phyloP scores from a whole-genome alignment of 2,329 filamentous ascomycete genomes.

The Cercospora beticola region DNA sequence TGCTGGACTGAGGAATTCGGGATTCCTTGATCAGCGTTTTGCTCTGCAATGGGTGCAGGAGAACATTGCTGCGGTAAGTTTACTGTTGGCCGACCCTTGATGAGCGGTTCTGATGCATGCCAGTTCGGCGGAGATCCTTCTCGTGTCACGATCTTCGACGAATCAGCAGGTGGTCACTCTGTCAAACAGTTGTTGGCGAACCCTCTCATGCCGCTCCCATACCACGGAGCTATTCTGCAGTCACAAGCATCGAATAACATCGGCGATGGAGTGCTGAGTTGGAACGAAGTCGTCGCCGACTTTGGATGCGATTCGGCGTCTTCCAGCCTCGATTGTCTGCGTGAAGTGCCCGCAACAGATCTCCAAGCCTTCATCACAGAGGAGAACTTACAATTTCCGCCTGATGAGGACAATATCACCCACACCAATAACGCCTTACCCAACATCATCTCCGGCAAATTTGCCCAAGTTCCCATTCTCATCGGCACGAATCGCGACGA shows the following conservation, averaged over 20 bases:
- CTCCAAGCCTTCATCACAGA: slow-evolving; percentile 14
- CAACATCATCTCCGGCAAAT: slow-evolving; percentile 7
- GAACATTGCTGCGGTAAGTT: slow-evolving; percentile 32
- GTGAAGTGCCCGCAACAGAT: slow-evolving; percentile 8
- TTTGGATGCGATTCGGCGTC: slow-evolving; percentile 12
- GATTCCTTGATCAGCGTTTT: slow-evolving; percentile 41
- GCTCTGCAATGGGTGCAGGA: slow-evolving; percentile 42
- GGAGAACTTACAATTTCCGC: slow-evolving; percentile 23
- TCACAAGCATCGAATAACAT: background rate
- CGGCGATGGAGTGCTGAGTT: slow-evolving; percentile 4
- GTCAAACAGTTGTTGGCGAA: slow-evolving; percentile 19
- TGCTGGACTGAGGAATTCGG: slow-evolving; percentile 35
- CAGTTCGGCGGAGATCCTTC: slow-evolving; percentile 55
- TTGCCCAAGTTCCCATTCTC: slow-evolving; percentile 24
- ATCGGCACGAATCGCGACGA: slow-evolving; percentile 34
- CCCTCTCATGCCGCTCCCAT: slow-evolving; percentile 20
- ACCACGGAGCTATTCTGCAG: slow-evolving; percentile 26
- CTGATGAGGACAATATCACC: slow-evolving; percentile 12
- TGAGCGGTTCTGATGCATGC: background rate
- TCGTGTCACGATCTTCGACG: slow-evolving; percentile 39
- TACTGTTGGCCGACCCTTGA: background rate
- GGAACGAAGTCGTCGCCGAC: slow-evolving; percentile 3
- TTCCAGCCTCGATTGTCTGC: slow-evolving; percentile 14
- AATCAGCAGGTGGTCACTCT: slow-evolving; percentile 22
- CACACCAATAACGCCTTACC: slow-evolving; percentile 43